Percentiles rank a stretch among this genome's conserved stretches.
These are phyloP conservation scores for Pyrenophora graminea DNA, from an alignment of 2,329 filamentous ascomycete species.

Conservation along the genomic window DNA sequence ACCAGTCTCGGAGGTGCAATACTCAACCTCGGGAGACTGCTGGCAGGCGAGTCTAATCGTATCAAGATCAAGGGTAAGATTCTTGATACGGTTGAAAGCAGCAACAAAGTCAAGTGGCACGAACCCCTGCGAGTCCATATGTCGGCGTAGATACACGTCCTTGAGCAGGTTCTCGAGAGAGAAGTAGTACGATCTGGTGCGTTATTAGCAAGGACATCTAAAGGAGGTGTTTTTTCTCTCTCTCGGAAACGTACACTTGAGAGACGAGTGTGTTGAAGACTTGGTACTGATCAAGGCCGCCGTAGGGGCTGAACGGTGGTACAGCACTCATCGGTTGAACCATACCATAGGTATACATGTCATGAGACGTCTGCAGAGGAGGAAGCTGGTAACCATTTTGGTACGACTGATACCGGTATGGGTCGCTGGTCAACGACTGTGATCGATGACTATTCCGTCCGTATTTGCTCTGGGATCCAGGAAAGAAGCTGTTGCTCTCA, in stretches of 20 bases:
- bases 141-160: conserved; percentile 81
- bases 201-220: conserved; percentile 33
- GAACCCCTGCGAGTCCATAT: conserved; percentile 96
- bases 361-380: conserved; percentile 53
- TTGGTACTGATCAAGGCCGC: conserved; percentile 58
- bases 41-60: conserved; percentile 76
- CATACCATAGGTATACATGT: conserved; percentile 62
- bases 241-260: conserved; percentile 55
- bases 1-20: conserved; percentile 73
- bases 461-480: conserved; percentile 46
- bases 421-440: conserved; percentile 64
- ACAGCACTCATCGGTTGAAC: conserved; percentile 61
- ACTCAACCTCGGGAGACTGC: conserved; percentile 73
- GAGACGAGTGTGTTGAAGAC: conserved; percentile 62
- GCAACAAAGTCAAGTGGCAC: conserved; percentile 79
- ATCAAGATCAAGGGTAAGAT: conserved; percentile 71
- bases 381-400: conserved; percentile 46
- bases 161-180: conserved; percentile 95
- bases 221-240: too few relatives aligned
- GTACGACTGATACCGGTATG: conserved; percentile 51
- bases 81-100: conserved; percentile 82
- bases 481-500: conserved; percentile 42
- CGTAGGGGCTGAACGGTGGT: conserved; percentile 60
- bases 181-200: conserved; percentile 87
- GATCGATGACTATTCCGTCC: conserved; percentile 60